Base-by-base conservation (phyloP, 176 grass and related monocot species). In the Pharus latifolius region DNA sequence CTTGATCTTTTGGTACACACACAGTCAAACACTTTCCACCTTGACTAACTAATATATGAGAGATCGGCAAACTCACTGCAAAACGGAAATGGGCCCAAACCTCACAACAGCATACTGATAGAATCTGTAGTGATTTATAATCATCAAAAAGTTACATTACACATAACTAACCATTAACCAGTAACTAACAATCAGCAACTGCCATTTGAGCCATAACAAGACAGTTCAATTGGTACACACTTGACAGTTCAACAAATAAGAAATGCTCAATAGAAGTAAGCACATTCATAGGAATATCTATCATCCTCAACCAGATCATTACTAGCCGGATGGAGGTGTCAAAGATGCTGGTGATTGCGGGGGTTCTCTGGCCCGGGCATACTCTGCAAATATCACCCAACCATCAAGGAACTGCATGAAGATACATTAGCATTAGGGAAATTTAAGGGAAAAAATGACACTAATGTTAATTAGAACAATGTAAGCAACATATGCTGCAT, bases 301-400 rank as follows among this genome's bases (percentile, higher is more conserved):
- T 16, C 59, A 75, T 38, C n/a, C n/a, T n/a, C 41, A 34, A 26
- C 27, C 32, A 53, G 68, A 43, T 63, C 76, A 86, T 44, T 67
- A 34, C 18, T 76, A 75, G 37, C 40, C 40, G 62, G 34, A 73
- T 64, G 55, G 28, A 26, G 52, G 26, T 23, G 77, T 37, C 3
- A 32, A 47, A 3, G 70, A 24, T 20, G n/a, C 16, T 17, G 65
- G n/a, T 41, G 60, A 54, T 26, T 67, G 75, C 22, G 53, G 69
- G 13, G 81, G 43, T 57, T 59, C 38, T 67, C 83, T 83, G 26
- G 52, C 66, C 80, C 67, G 81, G 26, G 83, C 80, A 43, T 96
- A 89, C 66, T 94, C 86, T 1, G 82, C 82, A 19, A 94, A 94
- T 56, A 94, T 89, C 71, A 94, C 86, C 86, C 90, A 94, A 32